Evolutionary conservation across 495 filamentous ascomycete genomes (phyloP).

Genomic region (Penicillium samsonianum): DNA sequence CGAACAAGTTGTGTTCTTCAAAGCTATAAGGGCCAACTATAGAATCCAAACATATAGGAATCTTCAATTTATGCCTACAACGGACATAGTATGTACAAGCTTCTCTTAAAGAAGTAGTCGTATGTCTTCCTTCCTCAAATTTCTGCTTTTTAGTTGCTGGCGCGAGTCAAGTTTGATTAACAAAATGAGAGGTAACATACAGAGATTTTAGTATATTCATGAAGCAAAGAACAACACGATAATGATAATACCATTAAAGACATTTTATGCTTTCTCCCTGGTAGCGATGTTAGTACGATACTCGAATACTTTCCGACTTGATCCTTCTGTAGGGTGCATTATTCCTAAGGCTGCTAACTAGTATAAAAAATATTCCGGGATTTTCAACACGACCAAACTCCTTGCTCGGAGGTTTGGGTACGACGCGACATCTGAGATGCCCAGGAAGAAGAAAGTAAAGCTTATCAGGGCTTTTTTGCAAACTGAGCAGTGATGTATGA

Average conservation of each 20-base stretch:
- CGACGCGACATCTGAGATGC: not conserved
- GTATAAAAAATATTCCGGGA: not conserved
- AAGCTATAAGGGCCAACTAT: too few species aligned
- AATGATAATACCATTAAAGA: not conserved
- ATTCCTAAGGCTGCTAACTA: not conserved
- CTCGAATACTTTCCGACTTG: too few species aligned
- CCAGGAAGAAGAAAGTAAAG: not conserved
- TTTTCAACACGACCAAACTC: not conserved
- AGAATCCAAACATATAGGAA: too few species aligned
- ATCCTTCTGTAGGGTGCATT: not conserved
- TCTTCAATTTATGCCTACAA: too few species aligned
- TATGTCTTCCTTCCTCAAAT: too few species aligned
- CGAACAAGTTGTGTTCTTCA: too few species aligned
- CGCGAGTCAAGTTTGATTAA: not conserved
- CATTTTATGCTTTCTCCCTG: not conserved
- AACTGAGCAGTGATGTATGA: not conserved
- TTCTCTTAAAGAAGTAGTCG: too few species aligned
- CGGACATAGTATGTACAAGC: too few species aligned
- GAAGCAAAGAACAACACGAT: too few species aligned
- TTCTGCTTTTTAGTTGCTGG: too few species aligned
- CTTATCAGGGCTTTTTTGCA: not conserved
- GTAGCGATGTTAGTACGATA: not conserved
- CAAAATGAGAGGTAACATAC: not conserved
- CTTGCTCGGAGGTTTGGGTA: not conserved
- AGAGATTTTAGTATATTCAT: not conserved